A percentile compares a stretch with the other conserved stretches of the same genome.
phyloP scores from a whole-genome alignment of 2,329 filamentous ascomycete genomes.

The Venturia effusa region DNA sequence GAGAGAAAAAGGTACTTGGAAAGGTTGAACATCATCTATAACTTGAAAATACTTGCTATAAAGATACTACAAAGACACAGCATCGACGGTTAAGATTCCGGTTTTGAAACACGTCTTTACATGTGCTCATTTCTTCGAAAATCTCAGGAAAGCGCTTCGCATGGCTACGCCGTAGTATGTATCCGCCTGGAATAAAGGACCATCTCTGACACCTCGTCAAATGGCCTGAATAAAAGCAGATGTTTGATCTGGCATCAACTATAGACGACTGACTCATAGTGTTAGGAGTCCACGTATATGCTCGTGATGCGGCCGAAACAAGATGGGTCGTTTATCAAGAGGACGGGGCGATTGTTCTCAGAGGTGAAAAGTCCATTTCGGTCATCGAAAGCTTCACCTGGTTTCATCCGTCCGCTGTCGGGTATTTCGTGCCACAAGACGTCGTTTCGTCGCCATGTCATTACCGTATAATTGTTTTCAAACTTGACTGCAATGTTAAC shows the following conservation, averaged over 20 bases:
- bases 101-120: too few relatives aligned
- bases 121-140: too few relatives aligned
- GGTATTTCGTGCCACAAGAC: not conserved
- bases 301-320: conserved; percentile 14
- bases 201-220: not conserved
- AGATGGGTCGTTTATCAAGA: not conserved
- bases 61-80: too few relatives aligned
- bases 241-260: conserved; percentile 15
- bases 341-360: too few relatives aligned
- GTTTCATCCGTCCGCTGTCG: too few relatives aligned
- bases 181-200: not conserved
- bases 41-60: too few relatives aligned
- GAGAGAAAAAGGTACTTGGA: too few relatives aligned
- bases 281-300: conserved; percentile 15
- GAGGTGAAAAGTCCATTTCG: too few relatives aligned
- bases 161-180: not conserved
- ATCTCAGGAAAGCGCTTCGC: too few relatives aligned
- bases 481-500: not conserved
- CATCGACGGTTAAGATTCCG: too few relatives aligned
- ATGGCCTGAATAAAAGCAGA: conserved; percentile 5
- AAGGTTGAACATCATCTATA: too few relatives aligned
- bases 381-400: too few relatives aligned
- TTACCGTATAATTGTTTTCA: not conserved
- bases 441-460: not conserved
- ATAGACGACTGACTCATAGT: conserved; percentile 16